Evolutionary conservation across 2,329 filamentous ascomycete species (phyloP).

Genomic region (Fusarium humuli): DNA sequence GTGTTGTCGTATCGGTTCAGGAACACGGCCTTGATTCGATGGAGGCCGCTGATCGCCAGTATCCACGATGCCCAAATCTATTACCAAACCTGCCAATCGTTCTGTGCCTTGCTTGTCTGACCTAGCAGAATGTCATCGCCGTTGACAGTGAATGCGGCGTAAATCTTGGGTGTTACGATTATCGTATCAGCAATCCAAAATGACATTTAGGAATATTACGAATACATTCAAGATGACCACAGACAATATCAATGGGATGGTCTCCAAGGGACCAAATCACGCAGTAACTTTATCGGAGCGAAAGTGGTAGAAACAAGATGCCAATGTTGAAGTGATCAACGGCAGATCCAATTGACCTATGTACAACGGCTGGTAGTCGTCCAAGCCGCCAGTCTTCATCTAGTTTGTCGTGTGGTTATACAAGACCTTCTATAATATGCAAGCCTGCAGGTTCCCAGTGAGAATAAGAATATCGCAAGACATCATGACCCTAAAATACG

Average conservation of each 20-base stretch:
- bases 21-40: constrained; percentile 32
- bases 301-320: constrained; percentile 37
- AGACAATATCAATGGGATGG: not conserved
- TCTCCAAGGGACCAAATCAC: not conserved
- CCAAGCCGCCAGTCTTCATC: constrained; percentile 45
- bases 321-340: constrained; percentile 36
- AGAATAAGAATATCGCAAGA: constrained; percentile 46
- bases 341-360: constrained; percentile 47
- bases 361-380: constrained; percentile 45
- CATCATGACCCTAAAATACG: constrained; percentile 49
- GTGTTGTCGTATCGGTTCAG: constrained; percentile 38
- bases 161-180: not conserved
- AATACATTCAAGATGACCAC: not conserved
- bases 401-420: constrained; percentile 48
- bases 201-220: not conserved
- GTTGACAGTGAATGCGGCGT: not conserved
- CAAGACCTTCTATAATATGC: constrained; percentile 53
- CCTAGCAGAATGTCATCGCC: not conserved
- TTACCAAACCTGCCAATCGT: constrained; percentile 6
- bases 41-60: constrained; percentile 15
- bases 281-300: not conserved
- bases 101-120: not conserved
- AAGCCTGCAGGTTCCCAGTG: constrained; percentile 47
- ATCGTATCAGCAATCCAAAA: not conserved
- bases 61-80: constrained; percentile 12